Evolutionary conservation across 345 rosid genomes (phyloP).

Genomic region (Lenwebbia sp.): DNA sequence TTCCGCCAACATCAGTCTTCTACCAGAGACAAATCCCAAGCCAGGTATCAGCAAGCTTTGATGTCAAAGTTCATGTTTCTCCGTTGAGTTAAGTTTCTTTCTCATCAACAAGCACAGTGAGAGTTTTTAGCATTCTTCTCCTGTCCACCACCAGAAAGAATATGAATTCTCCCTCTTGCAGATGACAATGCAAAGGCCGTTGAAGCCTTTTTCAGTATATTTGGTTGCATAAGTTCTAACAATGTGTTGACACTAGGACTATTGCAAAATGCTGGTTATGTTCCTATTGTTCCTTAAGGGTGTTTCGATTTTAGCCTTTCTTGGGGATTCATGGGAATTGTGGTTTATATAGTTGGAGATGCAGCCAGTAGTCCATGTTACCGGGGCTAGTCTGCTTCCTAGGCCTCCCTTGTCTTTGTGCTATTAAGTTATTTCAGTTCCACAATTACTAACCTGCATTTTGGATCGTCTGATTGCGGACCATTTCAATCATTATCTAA

Average conservation of each 20-base stretch:
- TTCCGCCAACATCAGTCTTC: conserved; percentile 24
- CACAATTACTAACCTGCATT: neutral
- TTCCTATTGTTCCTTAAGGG: neutral
- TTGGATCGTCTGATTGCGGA: neutral
- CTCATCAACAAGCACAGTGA: neutral
- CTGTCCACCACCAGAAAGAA: neutral
- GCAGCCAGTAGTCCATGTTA: neutral
- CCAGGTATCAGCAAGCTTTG: conserved; percentile 20
- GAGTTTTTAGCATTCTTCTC: neutral
- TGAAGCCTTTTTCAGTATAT: neutral
- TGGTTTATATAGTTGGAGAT: neutral
- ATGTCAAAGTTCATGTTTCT: neutral
- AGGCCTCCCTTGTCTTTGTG: neutral
- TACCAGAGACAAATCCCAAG: conserved; percentile 35
- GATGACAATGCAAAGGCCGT: neutral
- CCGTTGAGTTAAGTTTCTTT: neutral
- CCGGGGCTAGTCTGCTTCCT: neutral
- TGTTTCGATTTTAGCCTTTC: neutral
- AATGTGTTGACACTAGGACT: neutral
- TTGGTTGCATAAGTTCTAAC: neutral
- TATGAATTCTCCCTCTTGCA: neutral
- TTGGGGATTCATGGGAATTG: neutral
- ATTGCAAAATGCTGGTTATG: neutral
- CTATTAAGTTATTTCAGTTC: neutral
- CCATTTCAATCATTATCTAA: neutral